Conservation (phyloP, 2,329 filamentous ascomycete species). For the Verticillium albo-atrum region DNA sequence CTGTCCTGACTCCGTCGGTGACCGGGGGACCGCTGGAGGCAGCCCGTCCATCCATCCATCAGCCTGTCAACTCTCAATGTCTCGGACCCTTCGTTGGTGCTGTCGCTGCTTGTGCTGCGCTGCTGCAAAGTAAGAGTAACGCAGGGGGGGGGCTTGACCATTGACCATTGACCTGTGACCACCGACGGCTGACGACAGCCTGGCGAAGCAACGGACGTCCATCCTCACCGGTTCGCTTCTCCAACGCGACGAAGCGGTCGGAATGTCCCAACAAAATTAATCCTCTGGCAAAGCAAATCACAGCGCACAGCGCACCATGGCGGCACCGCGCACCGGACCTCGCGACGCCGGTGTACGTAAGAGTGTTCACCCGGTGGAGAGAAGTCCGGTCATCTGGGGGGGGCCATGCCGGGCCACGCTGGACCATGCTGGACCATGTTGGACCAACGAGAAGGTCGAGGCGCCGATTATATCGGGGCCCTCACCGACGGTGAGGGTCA, state of each 20-base stretch:
- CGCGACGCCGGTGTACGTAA: background rate
- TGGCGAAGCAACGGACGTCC: background rate
- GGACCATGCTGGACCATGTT: no score
- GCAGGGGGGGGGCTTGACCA: background rate
- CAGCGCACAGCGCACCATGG: background rate
- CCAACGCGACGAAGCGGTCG: background rate
- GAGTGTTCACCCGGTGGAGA: background rate
- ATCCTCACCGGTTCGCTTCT: background rate
- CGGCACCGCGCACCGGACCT: background rate
- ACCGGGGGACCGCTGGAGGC: background rate
- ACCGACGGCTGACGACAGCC: background rate
- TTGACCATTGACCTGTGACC: background rate
- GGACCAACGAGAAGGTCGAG: background rate
- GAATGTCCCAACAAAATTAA: background rate
- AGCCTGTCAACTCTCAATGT: background rate
- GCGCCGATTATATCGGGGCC: background rate
- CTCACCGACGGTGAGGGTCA: background rate
- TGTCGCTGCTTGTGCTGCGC: background rate
- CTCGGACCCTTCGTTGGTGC: background rate
- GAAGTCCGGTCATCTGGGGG: background rate
- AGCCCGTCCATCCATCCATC: background rate
- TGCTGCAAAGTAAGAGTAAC: background rate
- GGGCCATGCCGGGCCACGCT: background rate
- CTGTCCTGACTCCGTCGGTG: background rate
- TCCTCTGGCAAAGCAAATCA: background rate